Evolutionary conservation across 2,329 filamentous ascomycete species (phyloP), one percentile per base, ranked within the genome.

Genomic region (Pseudopyricularia javanii): DNA sequence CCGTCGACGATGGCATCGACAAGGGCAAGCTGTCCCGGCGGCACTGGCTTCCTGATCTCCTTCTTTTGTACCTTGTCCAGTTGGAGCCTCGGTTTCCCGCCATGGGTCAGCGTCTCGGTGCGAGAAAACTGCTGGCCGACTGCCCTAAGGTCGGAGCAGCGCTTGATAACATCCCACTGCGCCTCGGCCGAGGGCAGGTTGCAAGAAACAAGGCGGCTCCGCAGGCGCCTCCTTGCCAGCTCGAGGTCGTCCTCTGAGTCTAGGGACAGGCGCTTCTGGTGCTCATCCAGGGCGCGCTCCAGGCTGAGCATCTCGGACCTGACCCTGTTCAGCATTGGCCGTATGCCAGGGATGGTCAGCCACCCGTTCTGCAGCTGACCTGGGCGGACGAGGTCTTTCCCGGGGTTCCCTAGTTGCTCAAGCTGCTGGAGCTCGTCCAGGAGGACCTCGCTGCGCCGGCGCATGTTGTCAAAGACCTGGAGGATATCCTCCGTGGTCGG

Each of bases 1-100:
- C 61, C 60, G 35, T 67, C 63, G 2, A 66, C 62, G 3, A 67
- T 61, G 2, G 65, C 66, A 37, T 68, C 63, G 8, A 66, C 58
- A 33, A 58, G 58, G 1, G 64, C 57, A 8, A 54, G 49, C 37
- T 43, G 37, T 20, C 37, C 37, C 5, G 37, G 37, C 8, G 37
- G 37, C 12, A 43, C 37, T 20, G 37, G 37, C 8, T 43, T 43
- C 37, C 37, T 43, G 8, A 20, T 20, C 7, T 57, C 54, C 2
- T 30, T 51, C 26, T 5, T 15, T 26, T 11, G n/a, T 20, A 20
- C 37, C 17, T 43, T 43, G 37, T 12, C 14, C 24, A 20, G 24
- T 22, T 43, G 37, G 14, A 20, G 37, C 17, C 37, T n/a, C 17
- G 37, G 37, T 17, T 40, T 52, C 7, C 47, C 33, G 14, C 30